Conservation (phyloP, 2,329 filamentous ascomycete species). For the Chrysoporthe puriensis region DNA sequence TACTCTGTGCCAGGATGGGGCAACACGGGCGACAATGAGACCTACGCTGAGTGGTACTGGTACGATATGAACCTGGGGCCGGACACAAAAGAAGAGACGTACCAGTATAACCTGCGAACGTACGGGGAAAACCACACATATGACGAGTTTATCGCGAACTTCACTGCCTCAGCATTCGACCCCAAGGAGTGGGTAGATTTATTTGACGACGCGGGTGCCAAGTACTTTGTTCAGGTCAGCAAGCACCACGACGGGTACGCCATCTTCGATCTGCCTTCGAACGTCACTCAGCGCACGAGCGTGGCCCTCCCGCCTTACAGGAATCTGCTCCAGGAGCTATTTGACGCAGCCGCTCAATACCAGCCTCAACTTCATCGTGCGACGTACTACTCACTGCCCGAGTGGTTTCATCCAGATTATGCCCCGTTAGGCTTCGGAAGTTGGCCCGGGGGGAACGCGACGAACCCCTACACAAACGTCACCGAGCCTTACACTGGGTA, state of each 20-base stretch:
- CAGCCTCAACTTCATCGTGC: constrained; percentile 48
- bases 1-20: constrained; percentile 63
- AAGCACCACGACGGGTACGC: constrained; percentile 54
- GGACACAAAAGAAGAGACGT: constrained; percentile 26
- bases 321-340: constrained; percentile 46
- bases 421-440: constrained; percentile 42
- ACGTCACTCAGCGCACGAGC: constrained; percentile 45
- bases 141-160: constrained; percentile 42
- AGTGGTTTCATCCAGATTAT: constrained; percentile 52
- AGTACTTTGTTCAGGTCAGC: constrained; percentile 41
- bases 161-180: constrained; percentile 28
- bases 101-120: constrained; percentile 30
- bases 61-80: constrained; percentile 27
- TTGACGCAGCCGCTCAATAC: constrained; percentile 45
- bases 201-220: constrained; percentile 42
- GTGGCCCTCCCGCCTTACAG: constrained; percentile 44
- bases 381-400: constrained; percentile 49
- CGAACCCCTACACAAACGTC: constrained; percentile 47
- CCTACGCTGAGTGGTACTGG: constrained; percentile 44
- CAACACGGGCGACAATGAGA: constrained; percentile 44
- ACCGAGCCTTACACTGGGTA: constrained; percentile 49
- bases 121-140: constrained; percentile 31
- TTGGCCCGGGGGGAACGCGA: constrained; percentile 47
- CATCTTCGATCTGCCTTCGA: constrained; percentile 46
- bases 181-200: constrained; percentile 41